A percentile compares a stretch with the other conserved stretches of the same genome.
phyloP scores from a whole-genome alignment of 139 green algal species.

The Ulvella scutata region DNA sequence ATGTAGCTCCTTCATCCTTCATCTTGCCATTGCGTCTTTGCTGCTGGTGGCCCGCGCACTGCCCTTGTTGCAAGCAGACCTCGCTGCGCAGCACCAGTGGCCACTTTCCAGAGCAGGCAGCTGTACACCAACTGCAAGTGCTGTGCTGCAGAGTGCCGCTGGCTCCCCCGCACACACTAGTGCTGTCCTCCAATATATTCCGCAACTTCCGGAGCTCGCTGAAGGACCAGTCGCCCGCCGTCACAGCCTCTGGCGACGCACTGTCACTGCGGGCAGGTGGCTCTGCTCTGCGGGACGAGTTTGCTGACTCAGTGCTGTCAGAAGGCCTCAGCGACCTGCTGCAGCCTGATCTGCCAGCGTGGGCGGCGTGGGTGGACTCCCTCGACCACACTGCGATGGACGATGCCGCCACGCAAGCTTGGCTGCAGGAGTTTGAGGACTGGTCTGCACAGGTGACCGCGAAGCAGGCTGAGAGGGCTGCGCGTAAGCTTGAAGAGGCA shows the following conservation, averaged over 20 bases:
- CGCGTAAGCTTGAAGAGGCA: not conserved
- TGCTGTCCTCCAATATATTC: not conserved
- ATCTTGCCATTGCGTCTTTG: too few relatives aligned
- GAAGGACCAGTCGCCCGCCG: too few relatives aligned
- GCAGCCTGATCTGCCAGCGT: not conserved
- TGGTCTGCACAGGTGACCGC: not conserved
- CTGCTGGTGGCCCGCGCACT: too few relatives aligned
- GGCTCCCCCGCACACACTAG: not conserved
- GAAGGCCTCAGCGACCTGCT: not conserved
- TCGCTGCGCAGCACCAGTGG: too few relatives aligned
- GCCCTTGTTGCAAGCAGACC: too few relatives aligned
- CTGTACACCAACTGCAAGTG: too few relatives aligned
- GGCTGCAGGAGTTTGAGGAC: not conserved
- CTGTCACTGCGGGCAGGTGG: not conserved
- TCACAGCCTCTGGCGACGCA: not conserved
- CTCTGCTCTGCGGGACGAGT: not conserved
- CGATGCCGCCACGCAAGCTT: not conserved
- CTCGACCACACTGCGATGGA: not conserved
- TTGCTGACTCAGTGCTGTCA: not conserved
- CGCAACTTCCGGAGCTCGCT: not conserved
- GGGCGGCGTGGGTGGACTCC: not conserved
- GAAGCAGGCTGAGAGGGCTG: not conserved
- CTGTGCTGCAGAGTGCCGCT: not conserved
- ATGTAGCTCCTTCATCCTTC: too few relatives aligned
- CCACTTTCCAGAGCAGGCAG: too few relatives aligned